phyloP scores from a whole-genome alignment of 208 protist genomes.

The Trypanosoma theileri region DNA sequence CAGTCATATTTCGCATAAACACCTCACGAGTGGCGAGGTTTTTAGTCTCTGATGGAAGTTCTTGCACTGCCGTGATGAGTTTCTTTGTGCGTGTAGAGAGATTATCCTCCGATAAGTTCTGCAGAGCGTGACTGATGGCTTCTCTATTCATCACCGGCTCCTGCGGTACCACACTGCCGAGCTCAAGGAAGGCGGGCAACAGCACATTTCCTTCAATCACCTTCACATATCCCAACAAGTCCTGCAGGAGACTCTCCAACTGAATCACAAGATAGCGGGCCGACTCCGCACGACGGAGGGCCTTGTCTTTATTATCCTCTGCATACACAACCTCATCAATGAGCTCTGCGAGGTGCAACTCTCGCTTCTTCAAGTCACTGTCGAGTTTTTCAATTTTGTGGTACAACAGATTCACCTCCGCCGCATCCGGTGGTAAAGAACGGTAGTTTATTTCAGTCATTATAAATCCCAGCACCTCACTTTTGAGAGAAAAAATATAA shows the following conservation, averaged over 20 bases:
- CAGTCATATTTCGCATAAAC: conserved; percentile 22
- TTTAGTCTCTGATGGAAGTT: conserved; percentile 8
- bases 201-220: conserved; percentile 54
- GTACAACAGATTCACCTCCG: conserved; percentile 22
- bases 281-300: conserved; percentile 32
- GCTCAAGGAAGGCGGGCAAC: conserved; percentile 41
- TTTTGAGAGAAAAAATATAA: not conserved
- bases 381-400: conserved; percentile 34
- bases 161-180: conserved; percentile 29
- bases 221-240: conserved; percentile 53
- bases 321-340: conserved; percentile 78
- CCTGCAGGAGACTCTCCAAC: conserved; percentile 37
- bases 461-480: too few relatives aligned
- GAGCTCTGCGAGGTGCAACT: conserved; percentile 75
- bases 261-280: conserved; percentile 31
- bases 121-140: conserved; percentile 4
- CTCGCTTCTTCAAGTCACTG: conserved; percentile 49
- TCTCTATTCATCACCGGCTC: conserved; percentile 11
- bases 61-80: conserved; percentile 14
- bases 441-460: not conserved
- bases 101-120: conserved; percentile 8
- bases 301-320: conserved; percentile 43
- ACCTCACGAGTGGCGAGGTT: conserved; percentile 20
- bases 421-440: not conserved
- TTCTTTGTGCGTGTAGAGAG: conserved; percentile 24